Evolutionary conservation across 1,284 basidiomycete genomes (phyloP).

Genomic region (Amylostereum areolatum): DNA sequence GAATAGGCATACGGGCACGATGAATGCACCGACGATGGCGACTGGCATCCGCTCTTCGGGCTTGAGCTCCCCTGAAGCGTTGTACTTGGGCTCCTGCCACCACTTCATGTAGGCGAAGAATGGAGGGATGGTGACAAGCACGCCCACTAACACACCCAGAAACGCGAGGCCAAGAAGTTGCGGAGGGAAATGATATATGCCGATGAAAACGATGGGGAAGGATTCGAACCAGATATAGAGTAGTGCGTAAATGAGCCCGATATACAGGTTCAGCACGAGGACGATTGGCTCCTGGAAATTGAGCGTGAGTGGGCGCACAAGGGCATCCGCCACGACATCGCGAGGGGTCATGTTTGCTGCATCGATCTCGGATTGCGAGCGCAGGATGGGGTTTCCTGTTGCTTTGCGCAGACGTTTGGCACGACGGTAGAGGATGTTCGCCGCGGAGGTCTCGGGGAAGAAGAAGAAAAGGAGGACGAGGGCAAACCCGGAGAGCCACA

Average conservation of each 20-base stretch:
- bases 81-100: slow-evolving; percentile 20
- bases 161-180: slow-evolving; percentile 35
- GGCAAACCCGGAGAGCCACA: slow-evolving; percentile 40
- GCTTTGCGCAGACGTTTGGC: slow-evolving; percentile 21
- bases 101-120: slow-evolving; percentile 13
- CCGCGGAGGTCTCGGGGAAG: slow-evolving; percentile 42
- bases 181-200: slow-evolving; percentile 29
- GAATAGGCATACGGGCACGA: slow-evolving; percentile 35
- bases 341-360: slow-evolving; percentile 14
- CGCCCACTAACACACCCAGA: slow-evolving; percentile 37
- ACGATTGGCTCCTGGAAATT: slow-evolving; percentile 35
- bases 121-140: slow-evolving; percentile 12
- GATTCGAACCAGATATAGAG: slow-evolving; percentile 28
- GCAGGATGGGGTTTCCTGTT: slow-evolving; percentile 22
- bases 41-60: slow-evolving; percentile 40
- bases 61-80: slow-evolving; percentile 24
- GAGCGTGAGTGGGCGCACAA: slow-evolving; percentile 34
- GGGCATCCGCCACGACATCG: slow-evolving; percentile 21
- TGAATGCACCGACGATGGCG: slow-evolving; percentile 29
- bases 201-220: slow-evolving; percentile 28
- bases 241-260: slow-evolving; percentile 33
- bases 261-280: slow-evolving; percentile 36
- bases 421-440: slow-evolving; percentile 35
- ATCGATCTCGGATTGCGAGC: slow-evolving; percentile 22
- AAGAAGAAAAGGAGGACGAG: slow-evolving; percentile 37